These are phyloP conservation scores for Tetrahymena thermophila DNA, from an alignment of 73 alveolate genomes.

Conservation along the genomic window DNA sequence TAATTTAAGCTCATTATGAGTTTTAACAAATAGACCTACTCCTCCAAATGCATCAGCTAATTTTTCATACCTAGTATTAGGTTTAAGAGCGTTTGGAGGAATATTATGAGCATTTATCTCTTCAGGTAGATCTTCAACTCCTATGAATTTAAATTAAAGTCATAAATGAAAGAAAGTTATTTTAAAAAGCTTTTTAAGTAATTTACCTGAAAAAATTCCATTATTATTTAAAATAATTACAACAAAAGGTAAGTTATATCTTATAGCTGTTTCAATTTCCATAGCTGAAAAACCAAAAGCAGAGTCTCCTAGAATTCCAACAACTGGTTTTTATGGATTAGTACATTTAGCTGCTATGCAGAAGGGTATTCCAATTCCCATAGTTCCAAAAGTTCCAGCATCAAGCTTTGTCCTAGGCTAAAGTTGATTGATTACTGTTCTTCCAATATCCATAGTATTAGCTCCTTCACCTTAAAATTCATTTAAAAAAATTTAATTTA, in stretches of 20 bases:
- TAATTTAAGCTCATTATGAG: conserved; percentile 49
- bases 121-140: conserved; percentile 53
- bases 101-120: conserved; percentile 34
- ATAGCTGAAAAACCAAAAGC: conserved; percentile 88
- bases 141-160: neutral
- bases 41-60: conserved; percentile 86
- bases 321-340: conserved; percentile 52
- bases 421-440: conserved; percentile 60
- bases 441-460: conserved; percentile 86
- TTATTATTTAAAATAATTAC: conserved; percentile 68
- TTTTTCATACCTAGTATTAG: conserved; percentile 61
- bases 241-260: conserved; percentile 57
- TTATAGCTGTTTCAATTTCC: conserved; percentile 75
- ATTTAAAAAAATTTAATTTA: too few species aligned
- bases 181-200: neutral
- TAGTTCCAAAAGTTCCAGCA: conserved; percentile 84
- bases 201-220: conserved; percentile 46
- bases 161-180: neutral
- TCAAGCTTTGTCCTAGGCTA: conserved; percentile 68
- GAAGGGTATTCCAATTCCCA: conserved; percentile 78
- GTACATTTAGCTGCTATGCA: conserved; percentile 74
- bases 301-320: conserved; percentile 78
- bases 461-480: conserved; percentile 58
- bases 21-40: conserved; percentile 55
- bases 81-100: conserved; percentile 60